Conservation (phyloP, 73 alveolate species). For the Breviolum minutum region DNA sequence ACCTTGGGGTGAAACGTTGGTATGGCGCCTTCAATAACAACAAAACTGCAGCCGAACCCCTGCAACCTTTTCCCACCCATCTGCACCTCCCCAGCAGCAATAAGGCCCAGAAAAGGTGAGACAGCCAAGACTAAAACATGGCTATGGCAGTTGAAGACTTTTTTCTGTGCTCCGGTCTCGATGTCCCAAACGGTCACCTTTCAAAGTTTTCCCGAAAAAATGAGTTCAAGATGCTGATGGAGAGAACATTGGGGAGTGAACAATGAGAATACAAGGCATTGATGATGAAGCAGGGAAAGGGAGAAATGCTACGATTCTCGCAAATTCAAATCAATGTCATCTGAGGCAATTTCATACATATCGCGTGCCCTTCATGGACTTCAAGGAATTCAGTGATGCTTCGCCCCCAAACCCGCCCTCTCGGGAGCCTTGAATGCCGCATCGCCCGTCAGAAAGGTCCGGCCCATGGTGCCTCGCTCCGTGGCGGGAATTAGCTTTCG, state of each 20-base stretch:
- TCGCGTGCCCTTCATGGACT: not conserved
- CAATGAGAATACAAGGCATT: too few species aligned
- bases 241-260: too few species aligned
- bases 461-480: constrained; percentile 76
- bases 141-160: constrained; percentile 55
- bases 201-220: not conserved
- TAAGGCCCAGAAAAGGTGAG: constrained; percentile 66
- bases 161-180: constrained; percentile 18
- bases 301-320: not conserved
- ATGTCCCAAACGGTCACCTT: constrained; percentile 92
- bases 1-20: not conserved
- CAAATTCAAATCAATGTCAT: not conserved
- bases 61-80: not conserved
- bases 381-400: not conserved
- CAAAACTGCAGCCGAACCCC: not conserved
- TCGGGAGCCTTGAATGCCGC: constrained; percentile 57
- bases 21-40: too few species aligned
- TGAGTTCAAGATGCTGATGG: too few species aligned
- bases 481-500: constrained; percentile 71
- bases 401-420: not conserved
- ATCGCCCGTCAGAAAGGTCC: constrained; percentile 80
- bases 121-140: constrained; percentile 69
- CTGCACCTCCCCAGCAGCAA: constrained; percentile 83
- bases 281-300: too few species aligned
- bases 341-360: not conserved